Evolutionary conservation across 768 basidiomycete species (phyloP).

Genomic region (Rhodotorula paludigena): DNA sequence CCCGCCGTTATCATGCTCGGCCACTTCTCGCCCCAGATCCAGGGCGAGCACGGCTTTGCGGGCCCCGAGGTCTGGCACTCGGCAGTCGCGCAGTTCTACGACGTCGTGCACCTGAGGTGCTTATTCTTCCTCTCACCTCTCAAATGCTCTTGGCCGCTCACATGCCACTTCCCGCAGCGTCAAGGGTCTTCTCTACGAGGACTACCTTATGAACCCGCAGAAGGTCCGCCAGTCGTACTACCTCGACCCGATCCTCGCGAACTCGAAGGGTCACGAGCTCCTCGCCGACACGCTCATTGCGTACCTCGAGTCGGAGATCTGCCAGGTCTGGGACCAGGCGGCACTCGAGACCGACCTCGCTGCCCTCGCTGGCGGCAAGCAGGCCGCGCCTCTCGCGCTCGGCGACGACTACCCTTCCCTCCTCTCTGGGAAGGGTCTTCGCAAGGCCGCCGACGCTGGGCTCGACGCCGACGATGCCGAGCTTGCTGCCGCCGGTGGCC

Average conservation of each 20-base stretch:
- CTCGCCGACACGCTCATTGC: conserved; percentile 85
- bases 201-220: conserved; percentile 69
- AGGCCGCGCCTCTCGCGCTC: conserved; percentile 27
- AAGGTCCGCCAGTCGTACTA: conserved; percentile 65
- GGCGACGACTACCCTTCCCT: conserved; percentile 40
- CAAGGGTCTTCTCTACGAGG: conserved; percentile 74
- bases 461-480: conserved; percentile 41
- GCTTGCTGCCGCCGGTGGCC: conserved; percentile 6
- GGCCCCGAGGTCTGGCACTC: conserved; percentile 88
- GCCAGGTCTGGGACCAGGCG: conserved; percentile 64
- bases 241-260: conserved; percentile 77
- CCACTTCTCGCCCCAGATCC: conserved; percentile 83
- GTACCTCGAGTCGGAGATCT: conserved; percentile 86
- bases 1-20: conserved; percentile 93
- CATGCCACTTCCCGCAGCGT: conserved; percentile 51
- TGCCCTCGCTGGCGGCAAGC: conserved; percentile 28
- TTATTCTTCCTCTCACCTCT: conserved; percentile 2
- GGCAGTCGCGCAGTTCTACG: conserved; percentile 92
- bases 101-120: conserved; percentile 80
- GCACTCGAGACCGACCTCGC: conserved; percentile 43
- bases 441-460: conserved; percentile 42
- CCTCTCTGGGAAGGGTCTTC: conserved; percentile 42
- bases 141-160: not conserved
- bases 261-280: conserved; percentile 69
- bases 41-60: conserved; percentile 70